Evolutionary conservation across 768 basidiomycete genomes (phyloP).

Genomic region (Tricholoma furcatifolium): DNA sequence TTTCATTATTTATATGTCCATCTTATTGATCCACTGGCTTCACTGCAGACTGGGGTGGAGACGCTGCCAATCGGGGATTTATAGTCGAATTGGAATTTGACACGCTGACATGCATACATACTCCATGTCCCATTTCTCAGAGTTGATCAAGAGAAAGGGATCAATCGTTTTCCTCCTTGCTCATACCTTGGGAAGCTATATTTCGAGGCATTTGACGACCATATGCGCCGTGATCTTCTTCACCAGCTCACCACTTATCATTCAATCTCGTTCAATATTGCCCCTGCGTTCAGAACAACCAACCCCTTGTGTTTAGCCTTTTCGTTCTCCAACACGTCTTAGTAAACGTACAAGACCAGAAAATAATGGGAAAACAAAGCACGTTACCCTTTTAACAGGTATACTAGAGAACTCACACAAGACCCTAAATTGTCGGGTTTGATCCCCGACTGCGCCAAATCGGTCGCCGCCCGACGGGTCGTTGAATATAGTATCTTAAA

Average conservation of each 20-base stretch:
- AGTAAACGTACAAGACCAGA: too few relatives aligned
- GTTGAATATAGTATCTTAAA: slow-evolving; percentile 82
- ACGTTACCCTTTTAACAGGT: slow-evolving; percentile 46
- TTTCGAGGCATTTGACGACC: too few relatives aligned
- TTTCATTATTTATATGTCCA: too few relatives aligned
- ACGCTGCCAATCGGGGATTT: too few relatives aligned
- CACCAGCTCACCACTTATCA: slow-evolving; percentile 71
- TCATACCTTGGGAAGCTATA: too few relatives aligned
- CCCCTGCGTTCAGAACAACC: slow-evolving; percentile 65
- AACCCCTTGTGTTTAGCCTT: slow-evolving; percentile 55
- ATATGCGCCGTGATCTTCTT: slow-evolving; percentile 40
- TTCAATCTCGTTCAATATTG: slow-evolving; percentile 72
- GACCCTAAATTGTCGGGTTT: slow-evolving; percentile 73
- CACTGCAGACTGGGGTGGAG: too few relatives aligned
- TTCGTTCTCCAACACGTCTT: slow-evolving; percentile 27
- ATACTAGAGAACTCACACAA: slow-evolving; percentile 76
- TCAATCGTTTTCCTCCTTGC: too few relatives aligned
- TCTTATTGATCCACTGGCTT: too few relatives aligned
- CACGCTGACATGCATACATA: too few relatives aligned
- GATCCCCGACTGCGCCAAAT: slow-evolving; percentile 89
- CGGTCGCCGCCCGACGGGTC: slow-evolving; percentile 77
- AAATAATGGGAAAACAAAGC: background rate
- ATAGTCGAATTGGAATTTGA: too few relatives aligned
- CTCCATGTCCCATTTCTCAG: too few relatives aligned
- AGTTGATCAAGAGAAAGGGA: too few relatives aligned